Evolutionary conservation across 768 basidiomycete genomes (phyloP).

Genomic region (Russula dissimulans): DNA sequence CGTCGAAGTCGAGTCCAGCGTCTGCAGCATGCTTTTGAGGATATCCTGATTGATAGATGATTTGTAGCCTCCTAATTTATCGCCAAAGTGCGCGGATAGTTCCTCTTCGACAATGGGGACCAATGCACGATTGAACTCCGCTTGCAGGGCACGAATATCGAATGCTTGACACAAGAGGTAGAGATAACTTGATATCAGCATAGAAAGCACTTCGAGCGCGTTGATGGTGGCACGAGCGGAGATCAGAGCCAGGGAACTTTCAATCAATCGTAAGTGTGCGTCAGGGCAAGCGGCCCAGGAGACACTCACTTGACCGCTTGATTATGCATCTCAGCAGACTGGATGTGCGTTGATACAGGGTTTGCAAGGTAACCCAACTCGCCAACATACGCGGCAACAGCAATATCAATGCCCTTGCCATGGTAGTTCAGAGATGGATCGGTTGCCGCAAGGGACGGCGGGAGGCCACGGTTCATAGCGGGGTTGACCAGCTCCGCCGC

Average conservation of each 20-base stretch:
- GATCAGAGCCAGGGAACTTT: slow-evolving; percentile 67
- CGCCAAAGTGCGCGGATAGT: slow-evolving; percentile 37
- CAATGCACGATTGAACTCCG: slow-evolving; percentile 48
- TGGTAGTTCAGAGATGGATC: slow-evolving; percentile 80
- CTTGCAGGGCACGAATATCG: slow-evolving; percentile 69
- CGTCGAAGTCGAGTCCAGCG: slow-evolving; percentile 56
- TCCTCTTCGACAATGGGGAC: slow-evolving; percentile 41
- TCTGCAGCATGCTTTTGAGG: slow-evolving; percentile 35
- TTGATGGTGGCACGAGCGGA: slow-evolving; percentile 74
- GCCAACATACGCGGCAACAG: slow-evolving; percentile 68
- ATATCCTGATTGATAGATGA: slow-evolving; percentile 31
- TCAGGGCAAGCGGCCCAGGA: not conserved
- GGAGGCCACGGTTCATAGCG: slow-evolving; percentile 75
- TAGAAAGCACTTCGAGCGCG: slow-evolving; percentile 68
- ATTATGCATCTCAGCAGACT: slow-evolving; percentile 88
- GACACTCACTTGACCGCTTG: slow-evolving; percentile 75
- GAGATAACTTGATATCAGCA: slow-evolving; percentile 66
- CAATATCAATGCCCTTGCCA: slow-evolving; percentile 79
- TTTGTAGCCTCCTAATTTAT: slow-evolving; percentile 30
- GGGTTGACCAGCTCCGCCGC: slow-evolving; percentile 69
- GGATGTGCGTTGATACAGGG: slow-evolving; percentile 77
- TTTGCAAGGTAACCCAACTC: slow-evolving; percentile 78
- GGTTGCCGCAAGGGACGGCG: slow-evolving; percentile 68
- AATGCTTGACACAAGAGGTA: slow-evolving; percentile 79
- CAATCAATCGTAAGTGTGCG: slow-evolving; percentile 10